phyloP scores from a whole-genome alignment of 1,284 basidiomycete species.

The Puccinia novopanici region DNA sequence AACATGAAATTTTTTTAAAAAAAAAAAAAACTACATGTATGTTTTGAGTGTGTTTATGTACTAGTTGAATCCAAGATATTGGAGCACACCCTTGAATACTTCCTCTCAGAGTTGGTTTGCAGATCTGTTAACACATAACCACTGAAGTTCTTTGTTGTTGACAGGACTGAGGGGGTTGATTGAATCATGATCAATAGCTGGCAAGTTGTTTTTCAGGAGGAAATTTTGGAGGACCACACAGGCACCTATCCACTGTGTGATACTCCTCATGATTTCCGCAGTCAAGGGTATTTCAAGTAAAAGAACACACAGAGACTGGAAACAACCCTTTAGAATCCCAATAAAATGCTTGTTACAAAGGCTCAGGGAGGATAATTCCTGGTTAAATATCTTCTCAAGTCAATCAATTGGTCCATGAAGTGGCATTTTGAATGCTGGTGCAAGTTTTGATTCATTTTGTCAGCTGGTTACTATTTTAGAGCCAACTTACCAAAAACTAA shows the following conservation, averaged over 20 bases:
- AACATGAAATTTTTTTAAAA: too few species aligned
- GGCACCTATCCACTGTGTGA: neutral
- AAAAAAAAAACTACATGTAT: too few species aligned
- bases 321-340: neutral
- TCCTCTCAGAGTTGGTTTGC: neutral
- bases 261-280: neutral
- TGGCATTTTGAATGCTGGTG: neutral
- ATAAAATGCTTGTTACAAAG: neutral
- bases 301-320: neutral
- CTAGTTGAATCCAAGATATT: neutral
- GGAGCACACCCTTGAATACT: neutral
- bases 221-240: slow-evolving; percentile 11
- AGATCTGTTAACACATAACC: neutral
- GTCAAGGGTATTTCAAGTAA: neutral
- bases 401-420: neutral
- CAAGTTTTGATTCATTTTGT: neutral
- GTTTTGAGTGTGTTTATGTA: too few species aligned
- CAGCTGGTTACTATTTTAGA: too few species aligned
- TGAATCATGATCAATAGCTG: neutral
- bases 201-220: neutral
- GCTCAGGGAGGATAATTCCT: neutral
- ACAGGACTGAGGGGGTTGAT: neutral
- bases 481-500: too few species aligned
- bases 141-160: neutral
- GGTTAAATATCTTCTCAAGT: neutral